Percentiles rank a stretch among this genome's conserved stretches.
Evolutionary conservation across 352 stramenopile genomes (phyloP).

Genomic region (Globisporangium uncinulatum): DNA sequence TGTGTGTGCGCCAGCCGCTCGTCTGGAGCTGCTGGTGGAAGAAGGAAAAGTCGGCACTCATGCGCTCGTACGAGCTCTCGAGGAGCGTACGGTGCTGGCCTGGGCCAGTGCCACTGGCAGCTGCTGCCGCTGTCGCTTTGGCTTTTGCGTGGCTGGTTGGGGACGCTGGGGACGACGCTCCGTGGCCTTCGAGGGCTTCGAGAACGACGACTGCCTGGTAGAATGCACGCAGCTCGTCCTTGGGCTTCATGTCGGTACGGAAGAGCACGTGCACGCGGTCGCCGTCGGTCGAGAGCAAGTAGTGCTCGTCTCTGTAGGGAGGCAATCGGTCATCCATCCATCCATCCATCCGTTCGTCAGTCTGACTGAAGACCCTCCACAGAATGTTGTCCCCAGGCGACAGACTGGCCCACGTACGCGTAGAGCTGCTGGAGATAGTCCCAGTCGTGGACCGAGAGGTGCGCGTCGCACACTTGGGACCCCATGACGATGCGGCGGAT

Average conservation of each 20-base stretch:
- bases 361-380: background rate
- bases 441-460: conserved; percentile 30
- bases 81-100: conserved; percentile 19
- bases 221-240: conserved; percentile 67
- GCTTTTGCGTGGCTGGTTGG: conserved; percentile 12
- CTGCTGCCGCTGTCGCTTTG: conserved; percentile 1
- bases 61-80: conserved; percentile 40
- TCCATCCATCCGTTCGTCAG: background rate
- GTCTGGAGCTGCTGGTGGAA: conserved; percentile 58
- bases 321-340: background rate
- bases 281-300: conserved; percentile 38
- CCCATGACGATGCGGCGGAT: conserved; percentile 54
- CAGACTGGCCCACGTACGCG: conserved; percentile 16
- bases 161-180: conserved; percentile 9
- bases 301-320: conserved; percentile 45
- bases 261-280: conserved; percentile 48
- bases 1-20: conserved; percentile 63
- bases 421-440: conserved; percentile 50
- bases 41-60: conserved; percentile 50
- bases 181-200: conserved; percentile 21
- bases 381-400: background rate
- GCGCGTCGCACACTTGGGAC: conserved; percentile 37
- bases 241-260: conserved; percentile 33
- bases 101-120: conserved; percentile 4
- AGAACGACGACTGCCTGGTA: conserved; percentile 63